phyloP scores from a whole-genome alignment of 805 yeast species.

The Cyberlindnera maritima region DNA sequence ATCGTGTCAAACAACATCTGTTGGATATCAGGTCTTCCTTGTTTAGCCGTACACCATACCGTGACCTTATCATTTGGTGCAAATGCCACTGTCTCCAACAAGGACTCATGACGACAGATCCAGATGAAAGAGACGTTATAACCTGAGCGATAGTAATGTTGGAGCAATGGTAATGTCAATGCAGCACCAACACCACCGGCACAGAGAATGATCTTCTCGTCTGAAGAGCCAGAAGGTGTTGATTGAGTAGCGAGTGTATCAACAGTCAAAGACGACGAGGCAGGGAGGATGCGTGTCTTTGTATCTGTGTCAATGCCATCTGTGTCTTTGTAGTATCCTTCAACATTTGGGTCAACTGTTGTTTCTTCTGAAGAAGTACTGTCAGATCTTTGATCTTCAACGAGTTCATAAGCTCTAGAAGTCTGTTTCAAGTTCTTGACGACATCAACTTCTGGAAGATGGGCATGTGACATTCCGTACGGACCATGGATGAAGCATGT shows the following conservation, averaged over 20 bases:
- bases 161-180: conserved; percentile 17
- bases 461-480: conserved; percentile 22
- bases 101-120: conserved; percentile 18
- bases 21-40: conserved; percentile 21
- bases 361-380: neutral
- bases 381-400: neutral
- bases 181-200: conserved; percentile 25
- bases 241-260: neutral
- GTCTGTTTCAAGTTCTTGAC: neutral
- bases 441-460: conserved; percentile 14
- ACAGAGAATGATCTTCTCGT: conserved; percentile 18
- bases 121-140: conserved; percentile 24
- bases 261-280: neutral
- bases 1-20: conserved; percentile 16
- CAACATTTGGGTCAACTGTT: neutral
- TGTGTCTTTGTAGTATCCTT: neutral
- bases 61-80: conserved; percentile 1
- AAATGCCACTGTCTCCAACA: conserved; percentile 6
- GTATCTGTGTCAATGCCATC: neutral
- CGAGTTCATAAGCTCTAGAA: conserved; percentile 5
- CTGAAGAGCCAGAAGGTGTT: neutral
- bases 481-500: conserved; percentile 29
- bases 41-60: conserved; percentile 20
- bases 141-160: conserved; percentile 2
- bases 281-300: neutral